Percentiles rank a stretch among this genome's conserved stretches.
These are phyloP conservation scores for Saitozyma podzolica DNA, from an alignment of 768 basidiomycete species.

Conservation along the genomic window DNA sequence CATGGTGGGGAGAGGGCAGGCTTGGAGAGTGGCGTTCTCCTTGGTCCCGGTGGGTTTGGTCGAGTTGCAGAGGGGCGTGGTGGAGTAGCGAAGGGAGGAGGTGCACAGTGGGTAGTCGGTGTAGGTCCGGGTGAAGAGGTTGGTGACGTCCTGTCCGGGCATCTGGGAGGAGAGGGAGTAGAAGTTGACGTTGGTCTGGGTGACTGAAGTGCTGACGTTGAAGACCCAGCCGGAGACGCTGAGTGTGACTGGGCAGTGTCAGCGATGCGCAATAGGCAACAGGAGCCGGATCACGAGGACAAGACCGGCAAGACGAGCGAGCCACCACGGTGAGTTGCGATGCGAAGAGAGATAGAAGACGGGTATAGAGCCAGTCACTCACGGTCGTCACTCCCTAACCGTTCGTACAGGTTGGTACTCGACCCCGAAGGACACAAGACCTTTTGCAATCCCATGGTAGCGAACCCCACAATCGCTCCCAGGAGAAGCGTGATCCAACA, in stretches of 20 bases:
- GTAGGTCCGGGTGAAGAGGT: slow-evolving; percentile 70
- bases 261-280: neutral
- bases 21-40: slow-evolving; percentile 50
- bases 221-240: slow-evolving; percentile 74
- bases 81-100: slow-evolving; percentile 66
- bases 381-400: slow-evolving; percentile 38
- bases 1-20: slow-evolving; percentile 69
- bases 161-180: slow-evolving; percentile 58
- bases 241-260: slow-evolving; percentile 60
- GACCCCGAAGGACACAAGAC: slow-evolving; percentile 76
- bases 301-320: too few relatives aligned
- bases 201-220: slow-evolving; percentile 66
- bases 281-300: too few relatives aligned
- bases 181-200: slow-evolving; percentile 63
- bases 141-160: slow-evolving; percentile 87
- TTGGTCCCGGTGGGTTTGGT: slow-evolving; percentile 43
- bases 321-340: too few relatives aligned
- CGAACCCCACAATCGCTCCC: slow-evolving; percentile 80
- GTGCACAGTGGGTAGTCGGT: slow-evolving; percentile 67
- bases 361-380: slow-evolving; percentile 10
- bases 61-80: slow-evolving; percentile 67
- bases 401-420: slow-evolving; percentile 21
- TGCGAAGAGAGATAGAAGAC: too few relatives aligned
- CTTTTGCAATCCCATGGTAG: slow-evolving; percentile 89
- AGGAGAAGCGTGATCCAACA: slow-evolving; percentile 81